A percentile compares a stretch with the other conserved stretches of the same genome.
phyloP scores from a whole-genome alignment of 768 basidiomycete species.

The Xerocomellus chrysenteron region DNA sequence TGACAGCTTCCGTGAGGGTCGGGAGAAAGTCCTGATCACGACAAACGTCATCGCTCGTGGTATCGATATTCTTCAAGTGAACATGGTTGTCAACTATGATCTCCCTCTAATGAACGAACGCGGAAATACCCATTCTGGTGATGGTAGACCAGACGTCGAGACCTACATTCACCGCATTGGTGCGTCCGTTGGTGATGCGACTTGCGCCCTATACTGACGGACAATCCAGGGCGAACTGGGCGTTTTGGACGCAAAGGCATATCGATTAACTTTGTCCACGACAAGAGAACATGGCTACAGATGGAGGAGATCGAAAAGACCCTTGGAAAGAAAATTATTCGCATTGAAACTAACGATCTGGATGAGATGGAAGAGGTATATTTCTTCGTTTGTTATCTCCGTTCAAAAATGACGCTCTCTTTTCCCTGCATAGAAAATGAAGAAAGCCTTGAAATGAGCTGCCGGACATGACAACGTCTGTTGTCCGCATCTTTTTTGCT shows the following conservation, averaged over 20 bases:
- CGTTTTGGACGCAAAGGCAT: constrained; percentile 97
- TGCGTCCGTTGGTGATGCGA: constrained; percentile 36
- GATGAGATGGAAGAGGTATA: constrained; percentile 92
- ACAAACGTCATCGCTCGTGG: constrained; percentile 98
- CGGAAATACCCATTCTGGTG: constrained; percentile 38
- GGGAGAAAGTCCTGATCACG: constrained; percentile 96
- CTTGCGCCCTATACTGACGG: background rate
- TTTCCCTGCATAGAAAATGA: constrained; percentile 62
- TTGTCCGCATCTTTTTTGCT: background rate
- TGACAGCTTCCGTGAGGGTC: constrained; percentile 93
- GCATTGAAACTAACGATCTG: constrained; percentile 86
- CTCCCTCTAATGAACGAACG: constrained; percentile 84
- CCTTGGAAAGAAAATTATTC: constrained; percentile 73
- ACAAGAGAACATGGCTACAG: constrained; percentile 81
- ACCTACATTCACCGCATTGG: constrained; percentile 98
- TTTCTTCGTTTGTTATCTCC: constrained; percentile 7
- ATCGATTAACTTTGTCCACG: constrained; percentile 96
- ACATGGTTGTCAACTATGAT: constrained; percentile 99
- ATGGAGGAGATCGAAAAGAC: constrained; percentile 87
- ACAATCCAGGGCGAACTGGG: constrained; percentile 81
- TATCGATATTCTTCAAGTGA: constrained; percentile 98
- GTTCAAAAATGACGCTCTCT: background rate
- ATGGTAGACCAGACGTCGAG: constrained; percentile 82
- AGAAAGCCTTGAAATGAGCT: constrained; percentile 66
- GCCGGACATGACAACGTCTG: background rate